These are phyloP conservation scores for Cyberlindnera lachancei DNA, from an alignment of 805 yeast species.

Conservation along the genomic window DNA sequence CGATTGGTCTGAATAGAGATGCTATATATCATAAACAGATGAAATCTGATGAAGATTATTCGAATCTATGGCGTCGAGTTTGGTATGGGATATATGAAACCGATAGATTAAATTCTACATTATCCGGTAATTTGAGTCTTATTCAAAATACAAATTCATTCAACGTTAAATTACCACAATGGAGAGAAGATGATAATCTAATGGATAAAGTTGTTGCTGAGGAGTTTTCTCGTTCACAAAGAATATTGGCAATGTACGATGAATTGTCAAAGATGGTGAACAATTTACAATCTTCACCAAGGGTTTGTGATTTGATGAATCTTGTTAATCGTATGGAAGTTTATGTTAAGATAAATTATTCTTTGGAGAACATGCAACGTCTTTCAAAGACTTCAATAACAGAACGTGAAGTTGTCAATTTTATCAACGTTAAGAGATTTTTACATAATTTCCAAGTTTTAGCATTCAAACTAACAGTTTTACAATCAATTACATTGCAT, in stretches of 20 bases:
- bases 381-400: constrained; percentile 1
- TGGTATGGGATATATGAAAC: constrained; percentile 21
- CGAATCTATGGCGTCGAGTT: constrained; percentile 18
- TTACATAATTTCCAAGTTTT: constrained; percentile 13
- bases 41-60: constrained; percentile 8
- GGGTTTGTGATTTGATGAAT: constrained; percentile 11
- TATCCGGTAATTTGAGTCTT: constrained; percentile 18
- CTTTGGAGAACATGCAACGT: constrained; percentile 3
- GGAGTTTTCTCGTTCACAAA: constrained; percentile 14
- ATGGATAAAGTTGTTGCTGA: constrained; percentile 11
- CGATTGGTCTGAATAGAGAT: constrained; percentile 42
- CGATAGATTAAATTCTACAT: constrained; percentile 15
- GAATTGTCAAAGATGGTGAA: constrained; percentile 16
- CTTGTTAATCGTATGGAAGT: constrained; percentile 11
- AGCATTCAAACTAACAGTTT: constrained; percentile 14
- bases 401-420: constrained; percentile 5
- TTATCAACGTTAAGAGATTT: constrained; percentile 10
- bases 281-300: constrained; percentile 12
- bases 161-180: constrained; percentile 13
- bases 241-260: constrained; percentile 10
- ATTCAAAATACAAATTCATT: constrained; percentile 13
- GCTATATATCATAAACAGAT: constrained; percentile 26
- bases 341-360: constrained; percentile 13
- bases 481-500: constrained; percentile 14
- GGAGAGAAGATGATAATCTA: neutral